A percentile compares a stretch with the other conserved stretches of the same genome.
These are phyloP conservation scores for Drechslera avenae DNA, from an alignment of 2,329 filamentous ascomycete species.

Conservation along the genomic window DNA sequence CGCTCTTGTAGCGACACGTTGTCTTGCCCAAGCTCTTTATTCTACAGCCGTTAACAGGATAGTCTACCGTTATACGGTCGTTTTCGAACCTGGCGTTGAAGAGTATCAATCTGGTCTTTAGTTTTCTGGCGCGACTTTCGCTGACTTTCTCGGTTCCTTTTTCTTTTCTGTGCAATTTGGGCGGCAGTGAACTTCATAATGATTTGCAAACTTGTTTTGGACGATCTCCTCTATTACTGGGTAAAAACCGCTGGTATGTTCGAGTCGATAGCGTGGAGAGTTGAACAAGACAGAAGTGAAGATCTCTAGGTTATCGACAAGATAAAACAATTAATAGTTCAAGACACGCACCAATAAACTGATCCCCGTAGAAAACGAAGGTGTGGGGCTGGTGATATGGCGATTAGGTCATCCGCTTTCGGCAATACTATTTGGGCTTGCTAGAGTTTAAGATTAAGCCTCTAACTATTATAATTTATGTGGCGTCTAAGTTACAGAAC, in stretches of 20 bases:
- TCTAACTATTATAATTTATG: no score
- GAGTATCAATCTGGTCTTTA: slow-evolving; percentile 11
- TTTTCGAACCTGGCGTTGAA: slow-evolving; percentile 11
- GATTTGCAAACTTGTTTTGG: neutral
- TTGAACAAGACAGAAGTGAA: neutral
- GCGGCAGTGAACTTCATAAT: slow-evolving; percentile 1
- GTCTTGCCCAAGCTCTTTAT: slow-evolving; percentile 5
- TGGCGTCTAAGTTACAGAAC: no score
- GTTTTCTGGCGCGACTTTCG: slow-evolving; percentile 6
- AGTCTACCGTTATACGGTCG: slow-evolving; percentile 2
- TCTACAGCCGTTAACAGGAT: slow-evolving; percentile 11
- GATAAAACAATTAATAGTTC: no score
- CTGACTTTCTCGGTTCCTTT: slow-evolving; percentile 11
- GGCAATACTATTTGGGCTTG: no score
- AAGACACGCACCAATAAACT: no score
- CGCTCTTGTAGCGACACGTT: slow-evolving; percentile 6
- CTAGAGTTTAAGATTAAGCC: no score
- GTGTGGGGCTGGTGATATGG: no score
- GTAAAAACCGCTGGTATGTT: neutral
- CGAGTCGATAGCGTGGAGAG: neutral
- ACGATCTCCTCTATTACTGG: neutral
- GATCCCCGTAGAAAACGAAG: no score
- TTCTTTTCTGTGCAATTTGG: slow-evolving; percentile 8
- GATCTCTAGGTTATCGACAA: no score
- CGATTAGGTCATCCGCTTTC: no score